Base-by-base conservation (phyloP, 2,329 filamentous ascomycete genomes). In the Periconia sp. region DNA sequence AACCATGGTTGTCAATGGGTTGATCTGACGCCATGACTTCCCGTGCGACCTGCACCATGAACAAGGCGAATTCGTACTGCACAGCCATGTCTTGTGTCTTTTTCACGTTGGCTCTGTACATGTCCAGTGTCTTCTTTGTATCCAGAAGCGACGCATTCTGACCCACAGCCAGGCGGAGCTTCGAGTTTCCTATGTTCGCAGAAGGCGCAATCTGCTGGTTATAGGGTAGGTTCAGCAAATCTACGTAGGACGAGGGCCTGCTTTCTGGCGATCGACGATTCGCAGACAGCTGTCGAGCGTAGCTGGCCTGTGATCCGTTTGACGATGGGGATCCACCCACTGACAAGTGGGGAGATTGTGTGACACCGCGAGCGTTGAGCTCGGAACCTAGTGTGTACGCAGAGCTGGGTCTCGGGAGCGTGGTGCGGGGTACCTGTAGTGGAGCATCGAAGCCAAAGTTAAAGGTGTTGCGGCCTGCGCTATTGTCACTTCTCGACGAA, bases 71-170 rank as follows among this genome's bases (percentile, higher is more conserved):
- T 21, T 95, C 94, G 70, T 97, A 97, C 70, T 96, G 91, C 23
- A 95, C 88, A 4, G 88, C 86, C 12, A 86, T 80, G 69, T 96
- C 91, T 50, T 88, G 94, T 3, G 94, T 95, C 76, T 99, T 99
- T 75, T 96, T 97, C 45, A 96, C 89, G 63, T 97, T 99, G 41
- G 87, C 86, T 31, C 92, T 83, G 70, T 99, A 99, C 92, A 97
- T 96, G 41, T 97, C 92, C 35, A 99, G 81, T 2, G 94, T 99
- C 73, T 97, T 92, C 65, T 92, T 89, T 23, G 89, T 87, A 62
- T 90, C 92, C 21, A 99, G 81, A 10, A 99, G 79, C 15, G 92
- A 96, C 3, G 92, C 92, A 73, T 95, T 95, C 64, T 84, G 87
- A 31, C 94, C 94, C 17, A 99, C 85, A 12, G 83, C 85, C 42